Conservation (phyloP, 2,329 filamentous ascomycete genomes). For the Colletotrichum incanum region DNA sequence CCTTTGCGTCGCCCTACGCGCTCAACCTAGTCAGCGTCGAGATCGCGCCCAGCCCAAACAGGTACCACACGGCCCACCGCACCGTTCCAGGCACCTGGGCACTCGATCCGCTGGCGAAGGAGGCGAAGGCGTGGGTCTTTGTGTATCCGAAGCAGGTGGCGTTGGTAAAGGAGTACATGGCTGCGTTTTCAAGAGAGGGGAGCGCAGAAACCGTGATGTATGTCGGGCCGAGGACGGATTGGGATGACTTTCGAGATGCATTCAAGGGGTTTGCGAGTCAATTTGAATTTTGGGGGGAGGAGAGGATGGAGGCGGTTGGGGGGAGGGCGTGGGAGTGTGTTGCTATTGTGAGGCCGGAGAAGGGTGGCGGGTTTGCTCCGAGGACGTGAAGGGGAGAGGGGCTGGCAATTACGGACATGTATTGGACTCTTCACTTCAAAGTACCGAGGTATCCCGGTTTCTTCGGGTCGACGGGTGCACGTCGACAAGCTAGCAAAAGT, state of each 20-base stretch:
- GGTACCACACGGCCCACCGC: conserved; percentile 26
- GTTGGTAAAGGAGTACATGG: conserved; percentile 49
- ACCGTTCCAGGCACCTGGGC: conserved; percentile 54
- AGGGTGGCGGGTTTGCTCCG: background rate
- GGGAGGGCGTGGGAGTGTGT: conserved; percentile 33
- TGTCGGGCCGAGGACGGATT: conserved; percentile 35
- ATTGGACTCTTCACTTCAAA: background rate
- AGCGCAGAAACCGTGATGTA: conserved; percentile 20
- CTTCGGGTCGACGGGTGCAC: background rate
- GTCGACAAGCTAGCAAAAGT: background rate
- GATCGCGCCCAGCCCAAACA: conserved; percentile 25
- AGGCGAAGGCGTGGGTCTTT: conserved; percentile 50
- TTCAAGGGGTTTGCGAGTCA: background rate
- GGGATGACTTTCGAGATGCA: conserved; percentile 20
- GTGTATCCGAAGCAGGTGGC: conserved; percentile 53
- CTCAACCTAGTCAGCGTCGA: conserved; percentile 37
- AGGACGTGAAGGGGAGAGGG: background rate
- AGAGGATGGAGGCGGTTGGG: conserved; percentile 31
- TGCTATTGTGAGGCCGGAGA: conserved; percentile 10
- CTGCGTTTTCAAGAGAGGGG: conserved; percentile 10
- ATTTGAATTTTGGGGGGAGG: conserved; percentile 27
- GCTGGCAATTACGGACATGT: too few relatives aligned
- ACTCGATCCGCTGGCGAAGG: conserved; percentile 47
- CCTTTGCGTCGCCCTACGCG: conserved; percentile 23
- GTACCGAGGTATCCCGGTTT: too few relatives aligned